phyloP scores from a whole-genome alignment of 345 rosid genomes.

The Citrus hindsii region DNA sequence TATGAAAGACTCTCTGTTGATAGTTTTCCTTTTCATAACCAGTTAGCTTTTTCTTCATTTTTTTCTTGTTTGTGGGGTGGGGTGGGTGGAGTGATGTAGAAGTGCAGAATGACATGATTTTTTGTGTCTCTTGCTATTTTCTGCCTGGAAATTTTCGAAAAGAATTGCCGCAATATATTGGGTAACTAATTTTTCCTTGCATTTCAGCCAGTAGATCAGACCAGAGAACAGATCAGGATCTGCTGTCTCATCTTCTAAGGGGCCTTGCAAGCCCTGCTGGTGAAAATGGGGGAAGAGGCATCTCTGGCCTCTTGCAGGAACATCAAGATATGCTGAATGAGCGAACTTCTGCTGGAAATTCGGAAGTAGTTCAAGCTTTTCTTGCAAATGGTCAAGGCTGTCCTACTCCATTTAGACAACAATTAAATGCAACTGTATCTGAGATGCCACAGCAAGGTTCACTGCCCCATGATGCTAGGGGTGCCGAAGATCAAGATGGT shows the following conservation, averaged over 20 bases:
- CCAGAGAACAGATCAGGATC: constrained; percentile 65
- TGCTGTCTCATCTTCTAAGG: constrained; percentile 75
- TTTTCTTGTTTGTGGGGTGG: neutral
- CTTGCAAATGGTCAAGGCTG: constrained; percentile 52
- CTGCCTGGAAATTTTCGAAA: neutral
- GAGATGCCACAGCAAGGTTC: constrained; percentile 43
- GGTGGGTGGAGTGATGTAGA: neutral
- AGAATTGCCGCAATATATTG: constrained; percentile 1
- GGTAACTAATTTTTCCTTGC: constrained; percentile 7
- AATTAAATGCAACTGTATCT: constrained; percentile 32
- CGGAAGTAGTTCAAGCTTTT: constrained; percentile 43
- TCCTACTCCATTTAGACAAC: constrained; percentile 37
- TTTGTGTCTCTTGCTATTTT: neutral
- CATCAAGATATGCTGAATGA: constrained; percentile 49
- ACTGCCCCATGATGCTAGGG: constrained; percentile 24
- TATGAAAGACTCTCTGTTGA: neutral
- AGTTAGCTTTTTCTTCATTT: neutral
- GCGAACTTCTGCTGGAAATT: constrained; percentile 37
- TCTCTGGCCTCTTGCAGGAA: constrained; percentile 62
- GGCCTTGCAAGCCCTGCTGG: constrained; percentile 62
- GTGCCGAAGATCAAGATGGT: constrained; percentile 41
- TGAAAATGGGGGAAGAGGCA: constrained; percentile 58
- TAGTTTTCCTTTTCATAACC: neutral
- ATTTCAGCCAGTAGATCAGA: constrained; percentile 75
- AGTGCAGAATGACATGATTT: neutral